A percentile compares a stretch with the other conserved stretches of the same genome.
Conservation (phyloP, 495 filamentous ascomycete genomes). For the Lentithecium fluviatile region DNA sequence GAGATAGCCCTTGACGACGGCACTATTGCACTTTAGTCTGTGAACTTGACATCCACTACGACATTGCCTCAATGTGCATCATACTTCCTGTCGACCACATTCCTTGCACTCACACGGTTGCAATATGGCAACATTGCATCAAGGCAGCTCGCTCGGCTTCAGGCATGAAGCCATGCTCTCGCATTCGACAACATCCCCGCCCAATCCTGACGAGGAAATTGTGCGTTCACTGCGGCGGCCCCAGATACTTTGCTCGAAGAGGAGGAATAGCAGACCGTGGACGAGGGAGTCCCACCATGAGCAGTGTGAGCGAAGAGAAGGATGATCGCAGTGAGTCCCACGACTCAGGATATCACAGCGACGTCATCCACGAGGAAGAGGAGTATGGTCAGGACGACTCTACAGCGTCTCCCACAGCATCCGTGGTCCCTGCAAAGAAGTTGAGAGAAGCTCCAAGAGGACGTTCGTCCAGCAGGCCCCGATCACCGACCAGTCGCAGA, state of each 20-base stretch:
- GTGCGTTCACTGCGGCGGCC: conserved; percentile 24
- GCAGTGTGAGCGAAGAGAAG: background rate
- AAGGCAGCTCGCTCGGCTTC: conserved; percentile 1
- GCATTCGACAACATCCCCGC: conserved; percentile 21
- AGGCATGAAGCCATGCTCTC: conserved; percentile 5
- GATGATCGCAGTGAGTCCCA: conserved; percentile 1
- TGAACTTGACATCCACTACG: background rate
- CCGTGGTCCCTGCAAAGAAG: background rate
- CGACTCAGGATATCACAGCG: conserved; percentile 29
- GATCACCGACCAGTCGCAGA: conserved; percentile 7
- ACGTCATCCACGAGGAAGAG: conserved; percentile 18
- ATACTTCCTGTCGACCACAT: conserved; percentile 27
- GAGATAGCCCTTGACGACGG: background rate
- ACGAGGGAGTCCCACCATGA: background rate
- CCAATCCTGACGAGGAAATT: conserved; percentile 26
- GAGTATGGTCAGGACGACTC: conserved; percentile 5
- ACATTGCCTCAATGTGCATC: conserved; percentile 20
- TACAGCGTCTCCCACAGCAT: background rate
- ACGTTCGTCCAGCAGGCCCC: background rate
- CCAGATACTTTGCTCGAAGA: conserved; percentile 14
- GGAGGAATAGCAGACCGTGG: conserved; percentile 20
- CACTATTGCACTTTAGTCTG: background rate
- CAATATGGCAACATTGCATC: conserved; percentile 28
- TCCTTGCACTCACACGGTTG: conserved; percentile 21
- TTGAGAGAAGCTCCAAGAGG: background rate